Evolutionary conservation across 352 stramenopile genomes (phyloP), one percentile per base, ranked within the genome.

Genomic region (Globisporangium uncinulatum): DNA sequence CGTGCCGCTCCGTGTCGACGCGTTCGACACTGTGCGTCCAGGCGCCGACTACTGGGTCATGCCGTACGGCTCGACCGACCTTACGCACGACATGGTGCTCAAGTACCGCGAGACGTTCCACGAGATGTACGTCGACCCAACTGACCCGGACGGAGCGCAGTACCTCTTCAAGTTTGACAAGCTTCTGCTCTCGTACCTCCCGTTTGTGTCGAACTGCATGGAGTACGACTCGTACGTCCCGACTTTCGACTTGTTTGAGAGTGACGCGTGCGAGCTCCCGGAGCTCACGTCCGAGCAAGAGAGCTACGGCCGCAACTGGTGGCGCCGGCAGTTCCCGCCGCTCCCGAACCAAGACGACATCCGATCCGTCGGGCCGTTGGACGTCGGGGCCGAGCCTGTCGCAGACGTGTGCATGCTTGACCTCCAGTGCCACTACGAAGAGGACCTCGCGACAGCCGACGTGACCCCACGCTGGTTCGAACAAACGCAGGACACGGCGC

Each of bases 61-160:
- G 68, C 85, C 85, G 3, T 92, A 81, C 51, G 66, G 67, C 15
- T 91, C 85, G 1, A 70, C 83, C 3, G 59, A 85, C 20, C 51
- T 82, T 8, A 95, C 87, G 9, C 92, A 98, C 50, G 64, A 96
- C 14, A 82, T 95, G 67, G 96, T 83, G 29, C 69, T 90, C 55
- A 96, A 97, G 47, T 99, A 98, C 61, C 86, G 94, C 57, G 96
- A 99, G 75, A 98, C 93, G 8, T 98, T 98, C 57, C 84, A 97
- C 52, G 88, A 96, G 57, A 88, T 96, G 71, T 77, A 87, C n/a
- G 15, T 69, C 42, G 67, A 94, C 48, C 68, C 70, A 6, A 76
- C 66, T 0, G 77, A 87, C 39, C 46, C 59, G 3, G 71, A 72
- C 0, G 55, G 57, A 1, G 57, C 68, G 9, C 73, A 89, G 59